Evolutionary conservation across 176 grass and related monocot species (phyloP).

Genomic region (Pontederia paniculata): DNA sequence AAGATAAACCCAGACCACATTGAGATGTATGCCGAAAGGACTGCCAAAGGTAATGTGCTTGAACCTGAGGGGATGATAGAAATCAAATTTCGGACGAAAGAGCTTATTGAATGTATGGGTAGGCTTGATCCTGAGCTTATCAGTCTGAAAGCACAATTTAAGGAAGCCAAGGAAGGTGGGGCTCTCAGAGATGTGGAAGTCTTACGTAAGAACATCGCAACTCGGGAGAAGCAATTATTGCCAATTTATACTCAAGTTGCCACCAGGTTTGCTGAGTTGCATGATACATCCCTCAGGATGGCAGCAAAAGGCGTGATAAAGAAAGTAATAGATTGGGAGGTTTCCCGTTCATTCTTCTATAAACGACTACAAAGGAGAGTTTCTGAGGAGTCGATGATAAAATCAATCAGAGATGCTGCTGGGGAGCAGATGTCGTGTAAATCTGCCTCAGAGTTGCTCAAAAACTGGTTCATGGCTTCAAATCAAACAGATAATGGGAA

Average conservation of each 20-base stretch:
- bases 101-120: constrained; percentile 78
- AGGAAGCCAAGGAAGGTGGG: constrained; percentile 35
- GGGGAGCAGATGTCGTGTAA: constrained; percentile 50
- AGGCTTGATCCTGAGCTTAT: constrained; percentile 72
- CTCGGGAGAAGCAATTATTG: constrained; percentile 62
- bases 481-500: constrained; percentile 16
- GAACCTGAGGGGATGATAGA: constrained; percentile 88
- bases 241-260: constrained; percentile 91
- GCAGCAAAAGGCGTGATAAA: constrained; percentile 76
- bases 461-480: constrained; percentile 58
- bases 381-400: constrained; percentile 51
- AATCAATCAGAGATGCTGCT: constrained; percentile 49
- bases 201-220: constrained; percentile 35
- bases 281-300: constrained; percentile 86
- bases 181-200: constrained; percentile 32
- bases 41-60: constrained; percentile 86
- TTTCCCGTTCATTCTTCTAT: constrained; percentile 75
- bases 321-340: constrained; percentile 78
- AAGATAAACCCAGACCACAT: constrained; percentile 97
- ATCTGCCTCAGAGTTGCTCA: constrained; percentile 42
- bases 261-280: constrained; percentile 85
- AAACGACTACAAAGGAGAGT: constrained; percentile 70
- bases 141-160: constrained; percentile 48
- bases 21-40: constrained; percentile 91
- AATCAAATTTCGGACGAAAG: constrained; percentile 87